A percentile compares a stretch with the other conserved stretches of the same genome.
Evolutionary conservation across 2,329 filamentous ascomycete species (phyloP).

Genomic region (Cladosporium sp.): DNA sequence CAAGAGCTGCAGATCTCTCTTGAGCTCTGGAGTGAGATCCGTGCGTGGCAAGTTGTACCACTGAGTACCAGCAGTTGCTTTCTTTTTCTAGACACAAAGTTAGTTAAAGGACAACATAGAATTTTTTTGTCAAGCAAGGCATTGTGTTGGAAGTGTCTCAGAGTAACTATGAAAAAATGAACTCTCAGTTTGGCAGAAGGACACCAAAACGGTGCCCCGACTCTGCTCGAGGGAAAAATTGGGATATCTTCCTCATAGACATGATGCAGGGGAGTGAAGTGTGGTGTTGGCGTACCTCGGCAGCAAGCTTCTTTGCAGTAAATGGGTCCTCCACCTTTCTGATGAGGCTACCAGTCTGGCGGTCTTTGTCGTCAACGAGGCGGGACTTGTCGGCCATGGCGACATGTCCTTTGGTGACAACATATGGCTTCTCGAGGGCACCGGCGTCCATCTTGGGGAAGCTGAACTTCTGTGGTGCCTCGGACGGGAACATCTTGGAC

Average conservation of each 20-base stretch:
- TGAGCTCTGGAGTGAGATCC: constrained; percentile 76
- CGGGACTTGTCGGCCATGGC: constrained; percentile 51
- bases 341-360: constrained; percentile 41
- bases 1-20: constrained; percentile 82
- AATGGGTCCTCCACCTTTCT: constrained; percentile 53
- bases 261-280: constrained; percentile 26
- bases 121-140: constrained; percentile 13
- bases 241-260: constrained; percentile 74
- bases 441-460: constrained; percentile 50
- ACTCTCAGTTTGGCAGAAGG: constrained; percentile 66
- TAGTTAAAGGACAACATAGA: constrained; percentile 18
- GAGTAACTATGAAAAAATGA: constrained; percentile 72
- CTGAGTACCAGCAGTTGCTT: constrained; percentile 67
- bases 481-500: constrained; percentile 18
- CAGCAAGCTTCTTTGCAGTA: constrained; percentile 41
- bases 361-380: constrained; percentile 46
- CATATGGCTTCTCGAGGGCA: constrained; percentile 49
- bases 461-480: constrained; percentile 31
- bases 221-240: constrained; percentile 68
- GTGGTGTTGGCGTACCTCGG: constrained; percentile 46
- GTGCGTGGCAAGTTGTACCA: constrained; percentile 91
- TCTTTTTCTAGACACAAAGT: constrained; percentile 47
- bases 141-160: constrained; percentile 44
- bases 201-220: constrained; percentile 74
- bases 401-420: constrained; percentile 50